A percentile compares a stretch with the other conserved stretches of the same genome.
phyloP scores from a whole-genome alignment of 2,329 filamentous ascomycete species.

The Madurella fahalii region DNA sequence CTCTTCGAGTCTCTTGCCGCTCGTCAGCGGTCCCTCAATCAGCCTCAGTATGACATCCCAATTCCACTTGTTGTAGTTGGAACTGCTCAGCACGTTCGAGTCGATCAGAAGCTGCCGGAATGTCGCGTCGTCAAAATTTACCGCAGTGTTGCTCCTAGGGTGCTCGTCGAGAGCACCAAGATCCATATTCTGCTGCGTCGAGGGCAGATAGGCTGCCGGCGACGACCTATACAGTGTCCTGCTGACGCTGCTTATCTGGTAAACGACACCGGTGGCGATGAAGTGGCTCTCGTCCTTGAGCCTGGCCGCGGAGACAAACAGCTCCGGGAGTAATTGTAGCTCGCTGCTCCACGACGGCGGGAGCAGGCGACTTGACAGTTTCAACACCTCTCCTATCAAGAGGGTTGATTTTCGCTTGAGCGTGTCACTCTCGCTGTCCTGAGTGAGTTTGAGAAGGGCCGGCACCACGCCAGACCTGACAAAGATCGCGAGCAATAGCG shows the following conservation, averaged over 20 bases:
- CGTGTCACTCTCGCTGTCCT: slow-evolving; percentile 62
- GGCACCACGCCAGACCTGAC: slow-evolving; percentile 73
- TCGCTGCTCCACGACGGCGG: slow-evolving; percentile 78
- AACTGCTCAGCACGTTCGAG: slow-evolving; percentile 80
- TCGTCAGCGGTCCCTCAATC: slow-evolving; percentile 87
- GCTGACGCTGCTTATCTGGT: slow-evolving; percentile 97
- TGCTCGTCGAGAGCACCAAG: slow-evolving; percentile 53
- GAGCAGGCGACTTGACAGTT: slow-evolving; percentile 79
- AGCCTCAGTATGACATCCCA: slow-evolving; percentile 90
- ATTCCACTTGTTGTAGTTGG: slow-evolving; percentile 93
- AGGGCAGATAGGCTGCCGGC: slow-evolving; percentile 41
- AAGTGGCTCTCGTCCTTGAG: slow-evolving; percentile 71
- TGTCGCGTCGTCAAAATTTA: slow-evolving; percentile 56
- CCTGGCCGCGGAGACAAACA: slow-evolving; percentile 72
- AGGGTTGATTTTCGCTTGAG: slow-evolving; percentile 86
- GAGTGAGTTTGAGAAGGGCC: slow-evolving; percentile 59
- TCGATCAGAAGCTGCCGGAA: slow-evolving; percentile 67
- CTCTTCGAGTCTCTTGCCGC: slow-evolving; percentile 87
- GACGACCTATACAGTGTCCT: slow-evolving; percentile 81
- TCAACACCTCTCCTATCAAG: slow-evolving; percentile 84
- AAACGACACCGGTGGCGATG: slow-evolving; percentile 83
- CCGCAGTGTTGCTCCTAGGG: slow-evolving; percentile 46
- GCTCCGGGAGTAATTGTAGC: slow-evolving; percentile 80
- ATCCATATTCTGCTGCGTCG: slow-evolving; percentile 43
- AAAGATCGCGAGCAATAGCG: slow-evolving; percentile 79